Evolutionary conservation across 805 yeast genomes (phyloP), one percentile per base, ranked within the genome.

Genomic region (Candida namnaoensis): DNA sequence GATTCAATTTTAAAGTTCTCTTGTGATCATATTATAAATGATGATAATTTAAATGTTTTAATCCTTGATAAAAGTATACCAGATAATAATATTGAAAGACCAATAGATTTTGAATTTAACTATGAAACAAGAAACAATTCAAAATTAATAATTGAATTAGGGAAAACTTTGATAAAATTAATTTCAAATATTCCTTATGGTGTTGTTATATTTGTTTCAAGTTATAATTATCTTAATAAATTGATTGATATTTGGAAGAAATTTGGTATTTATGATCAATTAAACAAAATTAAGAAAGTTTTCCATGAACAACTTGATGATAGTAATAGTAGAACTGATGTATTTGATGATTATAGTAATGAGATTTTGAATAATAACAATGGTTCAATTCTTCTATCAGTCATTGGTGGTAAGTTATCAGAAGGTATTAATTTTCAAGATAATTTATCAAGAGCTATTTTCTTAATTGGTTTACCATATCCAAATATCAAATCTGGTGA

Each of bases 381-480:
- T 5, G 91, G 93, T 1, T 90, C 95, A 0, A 50, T 84, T 2
- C 58, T 90, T 5, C 65, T 91, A 27, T 79, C 96, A 0, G 95
- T 91, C 1, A 95, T 91, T 13, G 96, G 96, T 2, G 98, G 97
- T 0, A 82, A 82, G 53, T 69, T 90, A 63, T 86, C 95, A 0
- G 98, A 90, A 59, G 98, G 98, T 5, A 91, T 90, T 36, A 90
- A 90, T 56, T 90, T 91, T 57, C 76, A 90, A 10, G 91, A 88
- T 53, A 25, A 82, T 34, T 62, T 91, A n/a, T 96, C 96, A 1
- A 68, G 97, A 44, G 88, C 86, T 0, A 90, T 91, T 0, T 65
- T 86, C 2, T 82, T 91, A 83, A 68, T 87, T 11, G 98, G 97
- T 0, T 58, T 91, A 34, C 97, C 98, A 2, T 91, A 74, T 52